Evolutionary conservation across 768 basidiomycete species (phyloP), one percentile per base, ranked within the genome.

Genomic region (Phallus indusiatus): DNA sequence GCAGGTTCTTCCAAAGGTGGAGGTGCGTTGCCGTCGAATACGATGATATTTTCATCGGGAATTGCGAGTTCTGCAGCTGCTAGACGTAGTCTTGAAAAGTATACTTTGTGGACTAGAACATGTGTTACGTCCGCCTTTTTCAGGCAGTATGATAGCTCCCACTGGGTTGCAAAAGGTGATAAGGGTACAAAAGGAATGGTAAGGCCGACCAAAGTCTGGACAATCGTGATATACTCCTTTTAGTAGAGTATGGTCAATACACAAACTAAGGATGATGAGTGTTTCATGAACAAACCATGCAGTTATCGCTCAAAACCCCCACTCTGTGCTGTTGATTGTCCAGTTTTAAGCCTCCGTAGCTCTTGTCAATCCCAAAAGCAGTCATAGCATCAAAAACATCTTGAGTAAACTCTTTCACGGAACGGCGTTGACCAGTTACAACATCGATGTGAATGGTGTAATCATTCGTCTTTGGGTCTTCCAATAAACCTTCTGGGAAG

Each of bases 291-390:
- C 81, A 62, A 69, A 87, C 88, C 67, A 83, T 66, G 36, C 79
- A 83, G 66, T 90, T 90, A 50, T 84, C 78, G 68, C 80, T 81
- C 66, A 88, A 77, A 16, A 90, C 79, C 6, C 85, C 88, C 18
- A 88, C 75, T 21, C 88, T 79, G 55, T 86, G 83, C 0, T 74
- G 83, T 0, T 74, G 74, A 18, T 77, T 72, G 47, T 72, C 65
- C 11, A 90, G 66, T 0, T 78, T 85, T 1, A 86, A 71, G 0
- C 88, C 85, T 0, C 85, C 85, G 17, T 77, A 67, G 79, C 73
- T 2, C 63, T 33, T 20, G 58, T 20, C n/a, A n/a, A 71, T 67
- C 1, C 72, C 78, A 12, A 88, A 72, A 0, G 79, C 84, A 0
- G 85, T 85, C 2, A 82, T 79, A 16, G 78, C 78, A 53, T 81